phyloP scores from a whole-genome alignment of 164 flowering plant genomes.

The Magnolia kwangsiensis region DNA sequence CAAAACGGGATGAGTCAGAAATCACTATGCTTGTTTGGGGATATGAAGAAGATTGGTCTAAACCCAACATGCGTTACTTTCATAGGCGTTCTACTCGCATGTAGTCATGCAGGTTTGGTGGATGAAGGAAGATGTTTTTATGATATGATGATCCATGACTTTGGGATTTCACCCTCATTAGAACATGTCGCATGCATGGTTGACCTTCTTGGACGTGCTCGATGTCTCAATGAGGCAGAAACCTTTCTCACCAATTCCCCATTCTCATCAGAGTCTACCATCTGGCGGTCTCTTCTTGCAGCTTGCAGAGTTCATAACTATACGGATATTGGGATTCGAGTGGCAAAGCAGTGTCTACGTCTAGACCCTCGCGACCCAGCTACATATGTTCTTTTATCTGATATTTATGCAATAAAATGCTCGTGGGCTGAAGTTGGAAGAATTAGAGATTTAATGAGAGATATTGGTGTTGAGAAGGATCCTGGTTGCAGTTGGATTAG shows the following conservation, averaged over 20 bases:
- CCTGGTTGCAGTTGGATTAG: slow-evolving; percentile 11
- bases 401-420: slow-evolving; percentile 10
- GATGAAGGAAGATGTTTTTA: slow-evolving; percentile 5
- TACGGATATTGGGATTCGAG: slow-evolving; percentile 2
- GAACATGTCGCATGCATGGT: slow-evolving; percentile 12
- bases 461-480: slow-evolving; percentile 6
- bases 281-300: slow-evolving; percentile 11
- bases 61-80: slow-evolving; percentile 9
- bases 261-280: slow-evolving; percentile 7
- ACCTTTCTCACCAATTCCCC: slow-evolving; percentile 6
- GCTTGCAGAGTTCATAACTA: slow-evolving; percentile 9
- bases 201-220: slow-evolving; percentile 12
- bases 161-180: slow-evolving; percentile 6
- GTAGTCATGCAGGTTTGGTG: slow-evolving; percentile 10
- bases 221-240: slow-evolving; percentile 6
- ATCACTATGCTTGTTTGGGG: slow-evolving; percentile 3
- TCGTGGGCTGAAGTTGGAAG: slow-evolving; percentile 4
- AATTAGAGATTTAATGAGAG: slow-evolving; percentile 10
- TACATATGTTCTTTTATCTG: slow-evolving; percentile 11
- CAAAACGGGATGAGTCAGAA: slow-evolving; percentile 9
- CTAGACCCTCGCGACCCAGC: slow-evolving; percentile 6
- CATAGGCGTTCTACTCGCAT: slow-evolving; percentile 9
- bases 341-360: not conserved
- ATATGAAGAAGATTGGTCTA: not conserved
- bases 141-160: slow-evolving; percentile 1